Conservation (phyloP, 352 stramenopile genomes). For the Aphanomyces invadans region DNA sequence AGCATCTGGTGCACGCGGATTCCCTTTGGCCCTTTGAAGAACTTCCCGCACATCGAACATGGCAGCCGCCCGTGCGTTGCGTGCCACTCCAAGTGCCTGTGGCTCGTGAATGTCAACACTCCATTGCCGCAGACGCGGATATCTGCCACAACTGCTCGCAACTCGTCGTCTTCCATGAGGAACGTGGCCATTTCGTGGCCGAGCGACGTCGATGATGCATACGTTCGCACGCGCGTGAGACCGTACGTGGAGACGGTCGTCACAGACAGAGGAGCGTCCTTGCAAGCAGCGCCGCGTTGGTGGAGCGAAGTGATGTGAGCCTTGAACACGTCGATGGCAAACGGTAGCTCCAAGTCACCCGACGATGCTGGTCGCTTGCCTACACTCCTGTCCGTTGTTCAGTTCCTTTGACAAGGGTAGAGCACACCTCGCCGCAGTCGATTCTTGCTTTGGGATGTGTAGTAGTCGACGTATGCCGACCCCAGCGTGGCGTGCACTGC, state of each 20-base stretch:
- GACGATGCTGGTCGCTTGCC: not conserved
- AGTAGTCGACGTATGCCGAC: not conserved
- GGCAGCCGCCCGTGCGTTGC: not conserved
- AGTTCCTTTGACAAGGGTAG: too few relatives aligned
- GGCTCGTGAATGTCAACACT: conserved; percentile 7
- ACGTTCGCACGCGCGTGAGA: not conserved
- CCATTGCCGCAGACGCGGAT: not conserved
- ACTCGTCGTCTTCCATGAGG: not conserved
- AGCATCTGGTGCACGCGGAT: conserved; percentile 10
- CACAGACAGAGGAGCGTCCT: not conserved
- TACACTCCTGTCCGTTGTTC: not conserved
- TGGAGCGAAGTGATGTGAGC: not conserved
- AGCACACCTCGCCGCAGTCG: not conserved
- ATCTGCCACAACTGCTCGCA: not conserved
- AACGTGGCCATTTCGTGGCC: not conserved
- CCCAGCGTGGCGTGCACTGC: not conserved
- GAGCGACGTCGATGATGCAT: not conserved
- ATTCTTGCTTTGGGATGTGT: not conserved
- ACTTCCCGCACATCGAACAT: conserved; percentile 3
- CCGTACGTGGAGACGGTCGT: conserved; percentile 9
- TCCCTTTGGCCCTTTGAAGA: conserved; percentile 7
- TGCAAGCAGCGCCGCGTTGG: not conserved
- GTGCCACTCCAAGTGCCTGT: conserved; percentile 10
- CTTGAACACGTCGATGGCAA: conserved; percentile 22
- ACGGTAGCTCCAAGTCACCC: conserved; percentile 7